These are phyloP conservation scores for Pseudogymnoascus sp. DNA, from an alignment of 2,329 filamentous ascomycete species.

Conservation along the genomic window DNA sequence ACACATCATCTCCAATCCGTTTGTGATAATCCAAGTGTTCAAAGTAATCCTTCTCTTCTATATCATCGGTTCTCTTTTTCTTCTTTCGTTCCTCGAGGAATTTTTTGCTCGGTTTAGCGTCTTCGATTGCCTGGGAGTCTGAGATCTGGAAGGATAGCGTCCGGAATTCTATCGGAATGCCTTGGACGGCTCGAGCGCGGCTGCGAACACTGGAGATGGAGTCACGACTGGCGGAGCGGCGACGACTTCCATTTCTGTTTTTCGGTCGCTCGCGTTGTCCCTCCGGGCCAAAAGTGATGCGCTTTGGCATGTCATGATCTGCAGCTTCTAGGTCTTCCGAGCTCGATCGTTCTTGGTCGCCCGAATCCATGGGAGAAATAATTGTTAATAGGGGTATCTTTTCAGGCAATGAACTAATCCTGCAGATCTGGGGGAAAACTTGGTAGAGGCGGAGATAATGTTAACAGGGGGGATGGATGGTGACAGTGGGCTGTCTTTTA, in stretches of 20 bases:
- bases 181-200: constrained; percentile 23
- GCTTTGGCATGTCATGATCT: neutral
- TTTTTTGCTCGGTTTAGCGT: neutral
- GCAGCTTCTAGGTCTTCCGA: constrained; percentile 7
- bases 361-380: neutral
- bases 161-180: constrained; percentile 34
- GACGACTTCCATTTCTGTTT: neutral
- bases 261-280: neutral
- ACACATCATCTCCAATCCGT: constrained; percentile 30
- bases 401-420: neutral
- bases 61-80: constrained; percentile 22
- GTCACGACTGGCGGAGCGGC: constrained; percentile 20
- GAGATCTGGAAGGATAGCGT: constrained; percentile 34
- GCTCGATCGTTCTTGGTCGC: neutral
- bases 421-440: neutral
- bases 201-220: constrained; percentile 18
- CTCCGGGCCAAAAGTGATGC: constrained; percentile 9
- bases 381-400: neutral
- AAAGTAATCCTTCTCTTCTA: constrained; percentile 38
- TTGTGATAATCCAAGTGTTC: constrained; percentile 34
- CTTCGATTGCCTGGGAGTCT: constrained; percentile 27
- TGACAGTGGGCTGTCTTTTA: neutral
- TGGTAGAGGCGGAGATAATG: neutral
- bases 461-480: neutral
- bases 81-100: constrained; percentile 23